Conservation (phyloP, 495 filamentous ascomycete species). For the Penicillium manginii region DNA sequence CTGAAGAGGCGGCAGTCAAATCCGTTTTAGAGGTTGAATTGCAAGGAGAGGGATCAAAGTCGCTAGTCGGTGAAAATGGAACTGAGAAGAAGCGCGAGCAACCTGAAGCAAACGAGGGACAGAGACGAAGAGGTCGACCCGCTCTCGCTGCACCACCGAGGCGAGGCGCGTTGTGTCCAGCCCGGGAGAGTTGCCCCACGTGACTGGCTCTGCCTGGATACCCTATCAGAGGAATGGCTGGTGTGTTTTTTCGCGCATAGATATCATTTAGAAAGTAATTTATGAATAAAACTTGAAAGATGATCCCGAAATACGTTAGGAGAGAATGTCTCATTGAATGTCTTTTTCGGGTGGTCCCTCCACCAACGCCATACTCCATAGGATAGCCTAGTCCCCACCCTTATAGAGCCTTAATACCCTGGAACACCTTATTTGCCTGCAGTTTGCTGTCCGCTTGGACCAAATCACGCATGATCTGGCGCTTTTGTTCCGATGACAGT, state of each 20-base stretch:
- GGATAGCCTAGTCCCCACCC: conserved; percentile 1
- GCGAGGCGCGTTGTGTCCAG: conserved; percentile 23
- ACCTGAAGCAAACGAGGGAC: conserved; percentile 11
- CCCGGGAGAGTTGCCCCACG: conserved; percentile 22
- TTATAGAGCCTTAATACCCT: conserved; percentile 80
- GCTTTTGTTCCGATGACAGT: conserved; percentile 78
- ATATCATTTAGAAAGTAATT: neutral
- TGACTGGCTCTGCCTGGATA: conserved; percentile 27
- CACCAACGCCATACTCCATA: conserved; percentile 22
- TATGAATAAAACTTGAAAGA: neutral
- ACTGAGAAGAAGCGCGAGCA: neutral
- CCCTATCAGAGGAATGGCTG: neutral
- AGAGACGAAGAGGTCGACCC: neutral
- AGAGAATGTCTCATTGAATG: neutral
- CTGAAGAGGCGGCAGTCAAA: conserved; percentile 14
- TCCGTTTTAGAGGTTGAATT: neutral
- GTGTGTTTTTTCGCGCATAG: neutral
- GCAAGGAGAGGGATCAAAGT: neutral
- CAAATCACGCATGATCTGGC: conserved; percentile 75
- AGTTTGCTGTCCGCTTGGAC: conserved; percentile 73
- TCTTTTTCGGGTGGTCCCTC: conserved; percentile 6
- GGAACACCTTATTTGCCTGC: conserved; percentile 83
- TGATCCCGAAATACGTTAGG: conserved; percentile 1
- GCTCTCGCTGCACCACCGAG: neutral
- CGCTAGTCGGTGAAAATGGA: neutral